These are phyloP conservation scores for Coniochaeta hoffmannii DNA, from an alignment of 2,329 filamentous ascomycete species.

Conservation along the genomic window DNA sequence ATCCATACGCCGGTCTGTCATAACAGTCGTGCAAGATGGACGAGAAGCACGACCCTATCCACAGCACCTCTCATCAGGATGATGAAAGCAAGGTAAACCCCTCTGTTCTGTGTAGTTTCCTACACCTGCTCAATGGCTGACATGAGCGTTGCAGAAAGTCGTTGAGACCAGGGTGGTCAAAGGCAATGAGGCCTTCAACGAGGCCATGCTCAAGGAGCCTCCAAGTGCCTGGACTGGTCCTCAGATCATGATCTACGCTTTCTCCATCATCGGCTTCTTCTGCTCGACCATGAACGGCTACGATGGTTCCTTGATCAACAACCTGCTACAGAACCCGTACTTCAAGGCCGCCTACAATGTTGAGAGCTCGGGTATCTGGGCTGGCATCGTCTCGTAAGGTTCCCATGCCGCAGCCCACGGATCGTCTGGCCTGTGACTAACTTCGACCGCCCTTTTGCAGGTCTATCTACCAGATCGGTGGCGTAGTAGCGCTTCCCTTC, in stretches of 20 bases:
- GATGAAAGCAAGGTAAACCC: conserved; percentile 1
- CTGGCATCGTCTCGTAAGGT: conserved; percentile 34
- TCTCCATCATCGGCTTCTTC: conserved; percentile 39
- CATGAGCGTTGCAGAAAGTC: conserved; percentile 8
- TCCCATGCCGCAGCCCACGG: background rate
- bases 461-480: conserved; percentile 45
- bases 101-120: background rate
- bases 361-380: conserved; percentile 35
- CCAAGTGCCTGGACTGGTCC: conserved; percentile 30
- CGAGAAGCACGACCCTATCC: background rate
- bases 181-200: conserved; percentile 46
- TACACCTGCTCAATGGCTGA: background rate
- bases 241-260: conserved; percentile 33
- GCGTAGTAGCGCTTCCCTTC: conserved; percentile 37
- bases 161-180: conserved; percentile 35
- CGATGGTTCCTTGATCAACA: conserved; percentile 43
- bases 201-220: conserved; percentile 47
- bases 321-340: conserved; percentile 32
- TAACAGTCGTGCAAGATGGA: background rate
- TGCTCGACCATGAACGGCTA: conserved; percentile 46
- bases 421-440: background rate
- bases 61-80: background rate
- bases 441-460: background rate
- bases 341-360: conserved; percentile 32
- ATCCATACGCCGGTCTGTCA: background rate